Conservation (phyloP, 177 flowering plant species). For the Vitis hybrid region DNA sequence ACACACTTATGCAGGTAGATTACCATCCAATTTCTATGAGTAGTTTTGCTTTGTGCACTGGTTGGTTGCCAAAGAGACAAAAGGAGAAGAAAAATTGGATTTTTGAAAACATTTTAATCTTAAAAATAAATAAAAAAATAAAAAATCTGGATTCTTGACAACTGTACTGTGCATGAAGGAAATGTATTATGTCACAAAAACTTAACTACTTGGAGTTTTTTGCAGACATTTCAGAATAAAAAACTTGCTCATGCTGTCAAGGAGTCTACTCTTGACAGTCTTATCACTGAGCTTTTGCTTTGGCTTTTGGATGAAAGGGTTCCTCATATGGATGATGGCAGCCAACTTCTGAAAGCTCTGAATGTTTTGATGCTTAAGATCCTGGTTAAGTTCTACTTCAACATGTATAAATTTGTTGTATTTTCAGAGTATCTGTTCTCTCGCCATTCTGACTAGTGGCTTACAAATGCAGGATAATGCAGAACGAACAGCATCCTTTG, state of each 20-base stretch:
- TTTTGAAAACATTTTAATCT: not conserved
- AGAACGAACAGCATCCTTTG: slow-evolving; percentile 94
- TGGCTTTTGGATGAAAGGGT: slow-evolving; percentile 99
- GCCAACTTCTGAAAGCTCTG: slow-evolving; percentile 92
- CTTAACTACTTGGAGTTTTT: slow-evolving; percentile 9
- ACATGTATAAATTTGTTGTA: not conserved
- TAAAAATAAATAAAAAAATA: too few relatives aligned
- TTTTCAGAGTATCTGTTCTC: slow-evolving; percentile 1
- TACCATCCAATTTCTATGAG: not conserved
- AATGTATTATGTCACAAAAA: not conserved
- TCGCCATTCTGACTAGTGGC: slow-evolving; percentile 2
- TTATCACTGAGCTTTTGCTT: slow-evolving; percentile 91
- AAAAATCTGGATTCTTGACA: not conserved
- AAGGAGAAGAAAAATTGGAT: not conserved
- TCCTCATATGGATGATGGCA: slow-evolving; percentile 96
- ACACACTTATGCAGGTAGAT: slow-evolving; percentile 96
- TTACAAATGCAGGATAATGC: slow-evolving; percentile 83
- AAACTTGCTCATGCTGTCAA: slow-evolving; percentile 92
- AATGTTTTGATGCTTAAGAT: slow-evolving; percentile 98
- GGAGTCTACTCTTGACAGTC: slow-evolving; percentile 84
- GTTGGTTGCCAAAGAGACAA: not conserved
- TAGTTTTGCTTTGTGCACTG: not conserved
- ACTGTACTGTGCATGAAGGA: not conserved
- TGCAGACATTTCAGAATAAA: slow-evolving; percentile 94
- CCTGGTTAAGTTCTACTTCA: slow-evolving; percentile 49